phyloP scores from a whole-genome alignment of 2,329 filamentous ascomycete species.

The Fusarium torreyae region DNA sequence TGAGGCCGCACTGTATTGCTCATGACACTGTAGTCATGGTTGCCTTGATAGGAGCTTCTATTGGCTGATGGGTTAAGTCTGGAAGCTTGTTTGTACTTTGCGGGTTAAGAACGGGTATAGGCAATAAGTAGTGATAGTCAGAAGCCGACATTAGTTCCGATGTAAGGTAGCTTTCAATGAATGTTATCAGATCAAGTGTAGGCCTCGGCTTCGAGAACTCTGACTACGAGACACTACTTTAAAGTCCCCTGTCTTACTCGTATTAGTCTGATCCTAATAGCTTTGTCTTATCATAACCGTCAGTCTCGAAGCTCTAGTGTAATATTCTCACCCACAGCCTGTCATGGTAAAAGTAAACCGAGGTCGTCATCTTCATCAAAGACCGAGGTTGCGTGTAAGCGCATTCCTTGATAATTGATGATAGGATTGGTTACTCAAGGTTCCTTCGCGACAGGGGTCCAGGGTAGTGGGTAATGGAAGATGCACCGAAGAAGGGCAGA shows the following conservation, averaged over 20 bases:
- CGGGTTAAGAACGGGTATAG: conserved; percentile 19
- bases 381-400: conserved; percentile 18
- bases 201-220: conserved; percentile 3
- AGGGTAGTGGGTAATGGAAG: conserved; percentile 11
- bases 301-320: conserved; percentile 4
- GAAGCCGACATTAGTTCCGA: conserved; percentile 25
- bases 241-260: conserved; percentile 13
- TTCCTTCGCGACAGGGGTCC: conserved; percentile 21
- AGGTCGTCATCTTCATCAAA: neutral
- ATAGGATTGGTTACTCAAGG: conserved; percentile 21
- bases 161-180: conserved; percentile 40
- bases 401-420: conserved; percentile 6
- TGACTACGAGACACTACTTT: conserved; percentile 10
- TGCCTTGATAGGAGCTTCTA: conserved; percentile 2
- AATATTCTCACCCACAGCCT: neutral
- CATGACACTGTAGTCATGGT: conserved; percentile 20
- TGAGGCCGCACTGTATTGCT: conserved; percentile 41
- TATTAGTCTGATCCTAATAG: conserved; percentile 9
- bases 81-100: conserved; percentile 9
- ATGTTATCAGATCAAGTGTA: conserved; percentile 36
- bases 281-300: neutral
- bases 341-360: neutral
- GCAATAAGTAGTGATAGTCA: neutral
- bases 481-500: conserved; percentile 24
- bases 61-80: conserved; percentile 15